Evolutionary conservation across 768 basidiomycete genomes (phyloP).

Genomic region (Leucocoprinus leucothites): DNA sequence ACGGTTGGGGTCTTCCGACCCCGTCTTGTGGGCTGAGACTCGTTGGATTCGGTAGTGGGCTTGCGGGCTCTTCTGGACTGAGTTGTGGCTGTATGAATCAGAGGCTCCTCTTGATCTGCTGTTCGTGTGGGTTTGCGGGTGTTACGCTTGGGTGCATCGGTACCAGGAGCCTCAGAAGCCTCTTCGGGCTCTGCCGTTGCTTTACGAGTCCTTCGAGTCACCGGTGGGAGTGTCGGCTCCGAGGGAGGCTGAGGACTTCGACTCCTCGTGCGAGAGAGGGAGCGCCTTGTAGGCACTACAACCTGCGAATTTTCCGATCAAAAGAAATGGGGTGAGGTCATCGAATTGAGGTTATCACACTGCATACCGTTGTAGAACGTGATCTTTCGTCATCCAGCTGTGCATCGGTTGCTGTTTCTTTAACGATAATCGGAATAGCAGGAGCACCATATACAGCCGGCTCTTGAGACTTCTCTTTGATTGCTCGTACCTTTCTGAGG

Average conservation of each 20-base stretch:
- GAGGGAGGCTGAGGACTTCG: not conserved
- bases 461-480: not conserved
- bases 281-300: not conserved
- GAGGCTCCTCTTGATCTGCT: not conserved
- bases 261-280: slow-evolving; percentile 7
- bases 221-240: not conserved
- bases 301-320: not conserved
- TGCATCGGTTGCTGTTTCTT: slow-evolving; percentile 7
- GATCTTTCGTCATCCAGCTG: too few relatives aligned
- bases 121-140: not conserved
- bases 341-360: too few relatives aligned
- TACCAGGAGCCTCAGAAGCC: not conserved
- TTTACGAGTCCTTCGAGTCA: not conserved
- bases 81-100: not conserved
- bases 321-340: not conserved
- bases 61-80: slow-evolving; percentile 24
- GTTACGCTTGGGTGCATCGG: slow-evolving; percentile 1
- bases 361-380: too few relatives aligned
- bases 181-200: slow-evolving; percentile 4
- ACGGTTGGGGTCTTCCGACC: slow-evolving; percentile 1
- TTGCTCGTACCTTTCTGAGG: not conserved
- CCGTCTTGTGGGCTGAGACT: slow-evolving; percentile 7
- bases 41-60: slow-evolving; percentile 22
- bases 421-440: slow-evolving; percentile 9
- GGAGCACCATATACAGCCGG: not conserved